Evolutionary conservation across 768 basidiomycete species (phyloP), one percentile per base, ranked within the genome.

Genomic region (Psilocybe tampanensis): DNA sequence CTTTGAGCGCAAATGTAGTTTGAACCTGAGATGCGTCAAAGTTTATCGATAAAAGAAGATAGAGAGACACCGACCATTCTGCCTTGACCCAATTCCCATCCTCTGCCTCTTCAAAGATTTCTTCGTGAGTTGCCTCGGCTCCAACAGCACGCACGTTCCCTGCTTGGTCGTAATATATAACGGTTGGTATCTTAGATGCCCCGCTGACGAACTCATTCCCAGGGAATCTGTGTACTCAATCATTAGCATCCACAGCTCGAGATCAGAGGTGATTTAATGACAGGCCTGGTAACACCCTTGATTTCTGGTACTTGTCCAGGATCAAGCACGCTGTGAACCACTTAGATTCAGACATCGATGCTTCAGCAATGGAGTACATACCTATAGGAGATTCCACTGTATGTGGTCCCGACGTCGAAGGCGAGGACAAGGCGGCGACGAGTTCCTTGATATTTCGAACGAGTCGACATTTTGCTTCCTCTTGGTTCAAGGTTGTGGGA

Each of bases 131-230:
- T 1, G 80, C 75, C 63, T 81, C 80, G 15, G 80, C 80, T n/a
- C n/a, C n/a, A n/a, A n/a, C n/a, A n/a, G n/a, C n/a, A n/a, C n/a
- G n/a, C n/a, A n/a, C n/a, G n/a, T n/a, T n/a, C n/a, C n/a, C n/a
- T n/a, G n/a, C n/a, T n/a, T n/a, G n/a, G n/a, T n/a, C n/a, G n/a
- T n/a, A n/a, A n/a, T n/a, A n/a, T n/a, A n/a, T n/a, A n/a, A n/a
- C n/a, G n/a, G n/a, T n/a, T n/a, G n/a, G 81, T 52, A 82, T 79
- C 63, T 81, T 82, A 47, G 73, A 76, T 52, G 76, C 75, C 3
- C 78, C 66, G 39, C 54, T 56, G 19, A 55, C 55, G 18, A 55
- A 41, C 44, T 66, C 62, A 39, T 66, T 65, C 12, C 55, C 63
- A 51, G 67, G 67, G 50, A 60, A 64, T 23, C 62, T 60, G n/a